These are phyloP conservation scores for Calonectria ilicicola DNA, from an alignment of 2,329 filamentous ascomycete genomes.

Conservation along the genomic window DNA sequence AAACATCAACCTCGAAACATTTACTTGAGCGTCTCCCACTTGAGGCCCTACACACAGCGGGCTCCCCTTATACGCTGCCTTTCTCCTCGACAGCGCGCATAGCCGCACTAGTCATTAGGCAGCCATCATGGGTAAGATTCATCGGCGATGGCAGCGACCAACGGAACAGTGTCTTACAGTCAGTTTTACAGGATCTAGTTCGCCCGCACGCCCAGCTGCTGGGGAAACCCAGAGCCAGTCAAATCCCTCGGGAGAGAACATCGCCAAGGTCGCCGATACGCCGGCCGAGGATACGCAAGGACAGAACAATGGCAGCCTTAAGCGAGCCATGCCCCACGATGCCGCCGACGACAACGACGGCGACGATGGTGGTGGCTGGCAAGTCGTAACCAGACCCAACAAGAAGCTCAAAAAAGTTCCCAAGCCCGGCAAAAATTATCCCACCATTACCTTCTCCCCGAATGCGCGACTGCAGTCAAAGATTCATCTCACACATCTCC, in stretches of 20 bases:
- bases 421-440: conserved; percentile 67
- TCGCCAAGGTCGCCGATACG: background rate
- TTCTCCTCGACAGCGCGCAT: conserved; percentile 27
- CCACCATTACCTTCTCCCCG: conserved; percentile 68
- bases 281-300: conserved; percentile 28
- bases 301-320: conserved; percentile 57
- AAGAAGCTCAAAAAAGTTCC: conserved; percentile 74
- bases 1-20: background rate
- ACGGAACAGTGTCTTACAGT: conserved; percentile 29
- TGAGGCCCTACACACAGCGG: background rate
- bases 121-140: conserved; percentile 39
- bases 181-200: conserved; percentile 25
- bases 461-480: conserved; percentile 70
- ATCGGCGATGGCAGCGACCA: background rate
- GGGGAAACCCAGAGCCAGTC: conserved; percentile 20
- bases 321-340: conserved; percentile 63
- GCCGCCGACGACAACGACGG: conserved; percentile 43
- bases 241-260: background rate
- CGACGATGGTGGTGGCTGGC: conserved; percentile 59
- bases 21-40: background rate
- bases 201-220: conserved; percentile 20
- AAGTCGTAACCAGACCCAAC: conserved; percentile 63
- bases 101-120: conserved; percentile 19
- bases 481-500: conserved; percentile 72
- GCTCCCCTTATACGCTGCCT: background rate